Percentiles rank a stretch among this genome's conserved stretches.
phyloP scores from a whole-genome alignment of 805 yeast species.

The Saccharomycopsis olivae region DNA sequence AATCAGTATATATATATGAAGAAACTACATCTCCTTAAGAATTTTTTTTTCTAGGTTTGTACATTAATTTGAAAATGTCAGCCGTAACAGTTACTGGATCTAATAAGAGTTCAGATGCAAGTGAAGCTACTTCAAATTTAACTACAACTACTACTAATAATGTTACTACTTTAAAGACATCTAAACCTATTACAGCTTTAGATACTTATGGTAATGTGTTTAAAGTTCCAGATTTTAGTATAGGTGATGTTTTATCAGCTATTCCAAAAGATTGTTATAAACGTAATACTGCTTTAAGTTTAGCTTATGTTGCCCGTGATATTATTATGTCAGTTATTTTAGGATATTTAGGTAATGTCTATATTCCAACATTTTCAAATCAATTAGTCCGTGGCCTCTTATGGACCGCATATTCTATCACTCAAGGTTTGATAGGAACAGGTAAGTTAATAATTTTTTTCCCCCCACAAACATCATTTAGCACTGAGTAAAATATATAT shows the following conservation, averaged over 20 bases:
- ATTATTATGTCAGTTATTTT: conserved; percentile 32
- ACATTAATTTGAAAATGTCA: no score
- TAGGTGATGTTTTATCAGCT: conserved; percentile 44
- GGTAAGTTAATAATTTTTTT: no score
- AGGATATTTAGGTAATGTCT: conserved; percentile 35
- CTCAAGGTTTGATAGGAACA: conserved; percentile 42
- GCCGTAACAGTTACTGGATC: conserved; percentile 26
- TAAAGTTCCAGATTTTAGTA: conserved; percentile 51
- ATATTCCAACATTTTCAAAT: conserved; percentile 30
- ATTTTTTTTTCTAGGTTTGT: no score
- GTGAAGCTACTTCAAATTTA: background rate
- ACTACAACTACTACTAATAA: conserved; percentile 17
- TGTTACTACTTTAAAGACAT: conserved; percentile 20
- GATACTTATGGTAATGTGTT: conserved; percentile 45
- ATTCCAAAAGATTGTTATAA: conserved; percentile 55
- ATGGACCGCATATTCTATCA: conserved; percentile 47
- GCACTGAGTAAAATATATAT: no score
- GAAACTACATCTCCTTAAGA: no score
- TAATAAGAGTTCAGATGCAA: background rate
- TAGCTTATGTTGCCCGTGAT: conserved; percentile 45
- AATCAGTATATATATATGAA: no score
- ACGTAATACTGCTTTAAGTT: conserved; percentile 37
- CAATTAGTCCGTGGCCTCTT: conserved; percentile 33
- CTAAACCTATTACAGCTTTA: conserved; percentile 27
- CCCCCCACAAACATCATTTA: no score